Percentiles rank a stretch among this genome's conserved stretches.
Conservation (phyloP, 352 stramenopile genomes). For the Pelagophyceae sp. region DNA sequence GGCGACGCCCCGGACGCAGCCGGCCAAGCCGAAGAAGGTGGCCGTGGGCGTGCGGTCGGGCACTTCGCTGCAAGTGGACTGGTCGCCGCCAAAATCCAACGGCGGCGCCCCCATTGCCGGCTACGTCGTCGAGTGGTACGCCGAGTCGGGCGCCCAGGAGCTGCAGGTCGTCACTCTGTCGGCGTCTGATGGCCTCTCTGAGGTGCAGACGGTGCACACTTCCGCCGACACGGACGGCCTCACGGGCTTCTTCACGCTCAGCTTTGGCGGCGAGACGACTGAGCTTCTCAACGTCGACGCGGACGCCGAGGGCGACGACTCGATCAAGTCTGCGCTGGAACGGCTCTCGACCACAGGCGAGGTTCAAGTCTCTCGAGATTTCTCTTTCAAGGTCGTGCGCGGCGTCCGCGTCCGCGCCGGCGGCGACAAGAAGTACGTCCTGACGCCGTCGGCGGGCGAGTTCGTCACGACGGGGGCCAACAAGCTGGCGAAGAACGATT, state of each 20-base stretch:
- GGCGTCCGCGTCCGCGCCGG: constrained; percentile 18
- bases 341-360: constrained; percentile 47
- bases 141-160: constrained; percentile 33
- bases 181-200: constrained; percentile 45
- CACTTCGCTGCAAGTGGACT: constrained; percentile 74
- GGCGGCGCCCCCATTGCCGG: constrained; percentile 50
- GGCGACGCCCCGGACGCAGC: constrained; percentile 44
- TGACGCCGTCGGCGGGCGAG: neutral
- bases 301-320: constrained; percentile 51
- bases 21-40: constrained; percentile 33
- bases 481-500: constrained; percentile 41
- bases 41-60: constrained; percentile 51
- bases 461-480: constrained; percentile 23
- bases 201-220: constrained; percentile 56
- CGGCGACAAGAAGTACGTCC: neutral
- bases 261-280: constrained; percentile 72
- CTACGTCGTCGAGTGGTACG: constrained; percentile 60
- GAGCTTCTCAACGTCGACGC: constrained; percentile 68
- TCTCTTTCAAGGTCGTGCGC: constrained; percentile 34
- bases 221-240: constrained; percentile 53
- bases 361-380: constrained; percentile 46
- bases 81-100: constrained; percentile 65
- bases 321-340: constrained; percentile 45
- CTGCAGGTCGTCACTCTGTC: constrained; percentile 63
- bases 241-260: constrained; percentile 77